Conservation (phyloP, 208 protist species). For the Crithidia sp. region DNA sequence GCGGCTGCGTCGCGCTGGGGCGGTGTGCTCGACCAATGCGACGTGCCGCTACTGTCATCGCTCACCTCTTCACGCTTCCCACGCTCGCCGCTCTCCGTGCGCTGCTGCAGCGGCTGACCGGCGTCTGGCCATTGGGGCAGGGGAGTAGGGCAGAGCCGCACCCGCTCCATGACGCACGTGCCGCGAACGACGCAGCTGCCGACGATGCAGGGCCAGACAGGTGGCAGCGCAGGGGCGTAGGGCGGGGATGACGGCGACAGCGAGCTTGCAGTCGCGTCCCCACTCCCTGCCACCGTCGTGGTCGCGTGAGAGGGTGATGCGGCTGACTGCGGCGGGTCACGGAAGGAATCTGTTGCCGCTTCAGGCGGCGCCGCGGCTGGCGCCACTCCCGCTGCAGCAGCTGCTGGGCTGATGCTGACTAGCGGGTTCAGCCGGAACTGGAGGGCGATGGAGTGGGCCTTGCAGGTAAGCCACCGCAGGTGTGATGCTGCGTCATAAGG, state of each 20-base stretch:
- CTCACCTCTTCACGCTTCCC: too few relatives aligned
- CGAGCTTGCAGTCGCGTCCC: neutral
- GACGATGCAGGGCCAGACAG: slow-evolving; percentile 12
- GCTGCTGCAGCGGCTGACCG: too few relatives aligned
- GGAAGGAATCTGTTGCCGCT: too few relatives aligned
- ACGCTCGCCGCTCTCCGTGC: too few relatives aligned
- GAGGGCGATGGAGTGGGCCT: slow-evolving; percentile 2
- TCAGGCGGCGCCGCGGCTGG: too few relatives aligned
- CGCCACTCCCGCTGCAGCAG: too few relatives aligned
- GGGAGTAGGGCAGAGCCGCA: slow-evolving; percentile 21
- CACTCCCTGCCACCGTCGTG: too few relatives aligned
- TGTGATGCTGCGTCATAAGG: neutral
- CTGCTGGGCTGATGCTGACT: neutral
- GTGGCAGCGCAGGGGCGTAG: slow-evolving; percentile 2
- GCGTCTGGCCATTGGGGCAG: neutral
- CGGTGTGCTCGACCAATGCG: too few relatives aligned
- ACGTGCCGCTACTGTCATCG: too few relatives aligned
- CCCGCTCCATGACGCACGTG: slow-evolving; percentile 24
- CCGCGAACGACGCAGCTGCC: slow-evolving; percentile 27
- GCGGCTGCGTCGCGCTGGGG: too few relatives aligned
- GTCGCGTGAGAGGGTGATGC: too few relatives aligned
- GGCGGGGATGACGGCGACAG: neutral
- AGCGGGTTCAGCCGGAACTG: slow-evolving; percentile 12
- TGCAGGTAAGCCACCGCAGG: slow-evolving; percentile 16
- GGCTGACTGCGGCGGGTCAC: too few relatives aligned